phyloP scores from a whole-genome alignment of 2,329 filamentous ascomycete genomes.

The Aureobasidium sp. region DNA sequence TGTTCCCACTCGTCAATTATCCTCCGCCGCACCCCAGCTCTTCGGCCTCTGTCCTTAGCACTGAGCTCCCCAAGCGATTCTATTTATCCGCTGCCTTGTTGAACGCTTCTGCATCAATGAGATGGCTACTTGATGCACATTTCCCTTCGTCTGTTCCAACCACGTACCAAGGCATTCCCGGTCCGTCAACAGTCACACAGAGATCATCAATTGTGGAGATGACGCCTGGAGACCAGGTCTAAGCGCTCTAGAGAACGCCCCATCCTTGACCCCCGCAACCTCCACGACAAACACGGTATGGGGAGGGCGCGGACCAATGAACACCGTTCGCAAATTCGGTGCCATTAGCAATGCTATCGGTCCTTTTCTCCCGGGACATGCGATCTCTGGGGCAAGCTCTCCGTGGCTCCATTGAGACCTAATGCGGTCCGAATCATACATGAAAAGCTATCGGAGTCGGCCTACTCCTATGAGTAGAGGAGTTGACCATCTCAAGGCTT shows the following conservation, averaged over 20 bases:
- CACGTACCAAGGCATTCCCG: background rate
- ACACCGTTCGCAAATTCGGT: background rate
- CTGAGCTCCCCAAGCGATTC: background rate
- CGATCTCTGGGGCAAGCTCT: background rate
- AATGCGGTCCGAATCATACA: constrained; percentile 4
- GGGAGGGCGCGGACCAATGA: background rate
- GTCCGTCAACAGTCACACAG: background rate
- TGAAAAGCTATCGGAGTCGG: background rate
- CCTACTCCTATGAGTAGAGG: background rate
- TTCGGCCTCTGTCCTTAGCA: background rate
- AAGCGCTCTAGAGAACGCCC: constrained; percentile 2
- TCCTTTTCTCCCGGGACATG: background rate
- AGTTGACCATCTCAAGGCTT: background rate
- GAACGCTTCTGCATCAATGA: background rate
- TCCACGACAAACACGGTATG: background rate
- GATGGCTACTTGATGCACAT: background rate
- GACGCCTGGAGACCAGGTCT: background rate
- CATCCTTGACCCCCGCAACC: constrained; percentile 4
- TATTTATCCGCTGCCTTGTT: background rate
- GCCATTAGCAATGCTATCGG: constrained; percentile 12
- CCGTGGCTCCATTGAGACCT: background rate
- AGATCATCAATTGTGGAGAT: constrained; percentile 8
- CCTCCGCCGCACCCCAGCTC: background rate
- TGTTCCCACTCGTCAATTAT: background rate
- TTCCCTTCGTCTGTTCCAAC: background rate